These are phyloP conservation scores for Colletotrichum theobromicola DNA, from an alignment of 2,329 filamentous ascomycete species.

Conservation along the genomic window DNA sequence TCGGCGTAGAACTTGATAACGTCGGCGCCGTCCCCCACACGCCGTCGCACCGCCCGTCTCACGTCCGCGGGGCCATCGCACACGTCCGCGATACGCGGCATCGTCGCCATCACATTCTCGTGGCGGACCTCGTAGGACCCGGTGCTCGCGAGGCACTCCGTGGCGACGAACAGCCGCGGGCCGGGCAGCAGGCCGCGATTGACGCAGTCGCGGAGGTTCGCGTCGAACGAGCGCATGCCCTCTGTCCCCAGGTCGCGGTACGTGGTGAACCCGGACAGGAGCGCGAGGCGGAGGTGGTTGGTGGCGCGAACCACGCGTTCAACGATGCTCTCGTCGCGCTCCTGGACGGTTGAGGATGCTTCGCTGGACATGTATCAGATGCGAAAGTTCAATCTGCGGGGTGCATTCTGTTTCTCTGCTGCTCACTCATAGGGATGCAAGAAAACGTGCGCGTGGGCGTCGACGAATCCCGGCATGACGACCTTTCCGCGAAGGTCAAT, in stretches of 20 bases:
- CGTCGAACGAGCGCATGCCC: conserved; percentile 53
- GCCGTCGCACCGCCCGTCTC: conserved; percentile 48
- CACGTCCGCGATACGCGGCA: conserved; percentile 40
- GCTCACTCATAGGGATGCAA: conserved; percentile 51
- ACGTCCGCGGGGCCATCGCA: conserved; percentile 54
- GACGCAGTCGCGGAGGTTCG: conserved; percentile 56
- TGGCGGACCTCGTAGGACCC: conserved; percentile 54
- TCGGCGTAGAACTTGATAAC: conserved; percentile 59
- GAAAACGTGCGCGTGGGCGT: conserved; percentile 63
- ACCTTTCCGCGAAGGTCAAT: conserved; percentile 60
- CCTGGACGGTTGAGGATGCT: conserved; percentile 43
- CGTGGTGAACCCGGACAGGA: conserved; percentile 64
- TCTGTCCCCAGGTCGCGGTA: conserved; percentile 63
- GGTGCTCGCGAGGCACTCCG: conserved; percentile 52
- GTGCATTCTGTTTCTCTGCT: too few relatives aligned
- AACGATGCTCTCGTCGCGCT: conserved; percentile 62
- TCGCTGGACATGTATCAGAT: conserved; percentile 6
- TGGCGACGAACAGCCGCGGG: conserved; percentile 61
- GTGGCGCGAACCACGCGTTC: conserved; percentile 60
- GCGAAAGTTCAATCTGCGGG: background rate
- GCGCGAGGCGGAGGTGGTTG: conserved; percentile 55
- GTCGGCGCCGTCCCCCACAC: conserved; percentile 53
- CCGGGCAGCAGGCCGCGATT: conserved; percentile 59
- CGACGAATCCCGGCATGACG: conserved; percentile 58
- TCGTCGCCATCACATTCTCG: conserved; percentile 44